phyloP scores from a whole-genome alignment of 441 rosid genomes.

The Corymbia calophylla region DNA sequence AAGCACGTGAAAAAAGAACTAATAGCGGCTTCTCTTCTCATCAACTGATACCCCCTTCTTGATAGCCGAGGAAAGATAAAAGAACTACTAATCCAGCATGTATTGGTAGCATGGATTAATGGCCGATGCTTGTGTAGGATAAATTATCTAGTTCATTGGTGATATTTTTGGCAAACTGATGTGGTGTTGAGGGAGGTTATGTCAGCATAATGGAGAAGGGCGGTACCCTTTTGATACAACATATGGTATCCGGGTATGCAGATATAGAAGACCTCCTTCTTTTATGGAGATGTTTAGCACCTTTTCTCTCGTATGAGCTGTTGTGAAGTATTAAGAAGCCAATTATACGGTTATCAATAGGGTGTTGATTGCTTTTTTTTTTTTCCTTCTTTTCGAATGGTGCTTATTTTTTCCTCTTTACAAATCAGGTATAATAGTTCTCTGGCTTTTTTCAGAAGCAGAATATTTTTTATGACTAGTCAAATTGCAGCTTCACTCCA shows the following conservation, averaged over 20 bases:
- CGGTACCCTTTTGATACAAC: not conserved
- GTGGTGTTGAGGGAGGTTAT: not conserved
- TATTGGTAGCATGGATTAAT: not conserved
- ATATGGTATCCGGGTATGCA: not conserved
- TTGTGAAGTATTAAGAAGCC: not conserved
- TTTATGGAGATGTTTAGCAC: not conserved
- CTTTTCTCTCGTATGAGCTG: not conserved
- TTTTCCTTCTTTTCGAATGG: not conserved
- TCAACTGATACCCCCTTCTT: not conserved
- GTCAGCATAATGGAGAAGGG: not conserved
- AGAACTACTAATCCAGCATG: not conserved
- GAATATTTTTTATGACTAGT: not conserved
- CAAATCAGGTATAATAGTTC: not conserved
- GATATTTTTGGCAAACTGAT: not conserved
- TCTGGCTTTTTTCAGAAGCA: not conserved
- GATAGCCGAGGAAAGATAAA: not conserved
- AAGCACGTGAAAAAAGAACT: not conserved
- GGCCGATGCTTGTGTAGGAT: not conserved
- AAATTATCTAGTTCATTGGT: not conserved
- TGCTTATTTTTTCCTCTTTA: not conserved
- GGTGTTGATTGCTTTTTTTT: not conserved
- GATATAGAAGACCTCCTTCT: not conserved
- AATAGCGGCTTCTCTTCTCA: not conserved
- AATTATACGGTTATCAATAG: not conserved
- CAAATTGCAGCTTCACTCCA: not conserved